Percentiles rank a stretch among this genome's conserved stretches.
phyloP scores from a whole-genome alignment of 805 yeast species.

The Hanseniaspora valbyensis region DNA sequence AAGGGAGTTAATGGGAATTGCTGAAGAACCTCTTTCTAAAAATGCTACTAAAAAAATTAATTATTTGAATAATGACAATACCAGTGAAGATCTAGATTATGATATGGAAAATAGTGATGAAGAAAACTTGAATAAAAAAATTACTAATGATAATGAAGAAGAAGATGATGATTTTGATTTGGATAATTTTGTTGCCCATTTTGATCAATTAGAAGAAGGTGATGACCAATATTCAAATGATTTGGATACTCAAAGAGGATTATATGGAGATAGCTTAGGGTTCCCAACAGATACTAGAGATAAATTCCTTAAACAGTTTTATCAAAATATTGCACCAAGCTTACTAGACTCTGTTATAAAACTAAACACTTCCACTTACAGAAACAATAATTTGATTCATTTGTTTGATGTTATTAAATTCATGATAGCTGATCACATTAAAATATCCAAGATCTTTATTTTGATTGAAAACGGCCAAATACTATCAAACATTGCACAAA shows the following conservation, averaged over 20 bases:
- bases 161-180: background rate
- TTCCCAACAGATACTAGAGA: conserved; percentile 1
- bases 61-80: background rate
- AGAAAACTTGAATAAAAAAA: background rate
- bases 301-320: background rate
- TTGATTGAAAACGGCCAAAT: background rate
- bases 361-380: background rate
- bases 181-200: conserved; percentile 8
- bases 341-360: background rate
- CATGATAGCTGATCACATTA: conserved; percentile 5
- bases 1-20: conserved; percentile 4
- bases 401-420: conserved; percentile 11
- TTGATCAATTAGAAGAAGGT: background rate
- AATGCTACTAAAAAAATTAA: background rate
- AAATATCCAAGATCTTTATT: conserved; percentile 1
- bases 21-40: background rate
- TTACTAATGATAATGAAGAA: background rate
- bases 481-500: background rate
- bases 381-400: conserved; percentile 4
- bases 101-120: conserved; percentile 6
- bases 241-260: background rate
- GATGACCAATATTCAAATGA: background rate
- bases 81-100: background rate
- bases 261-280: background rate
- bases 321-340: background rate